Base-by-base conservation (phyloP, 2,329 filamentous ascomycete genomes). In the Alternaria incomplexa region DNA sequence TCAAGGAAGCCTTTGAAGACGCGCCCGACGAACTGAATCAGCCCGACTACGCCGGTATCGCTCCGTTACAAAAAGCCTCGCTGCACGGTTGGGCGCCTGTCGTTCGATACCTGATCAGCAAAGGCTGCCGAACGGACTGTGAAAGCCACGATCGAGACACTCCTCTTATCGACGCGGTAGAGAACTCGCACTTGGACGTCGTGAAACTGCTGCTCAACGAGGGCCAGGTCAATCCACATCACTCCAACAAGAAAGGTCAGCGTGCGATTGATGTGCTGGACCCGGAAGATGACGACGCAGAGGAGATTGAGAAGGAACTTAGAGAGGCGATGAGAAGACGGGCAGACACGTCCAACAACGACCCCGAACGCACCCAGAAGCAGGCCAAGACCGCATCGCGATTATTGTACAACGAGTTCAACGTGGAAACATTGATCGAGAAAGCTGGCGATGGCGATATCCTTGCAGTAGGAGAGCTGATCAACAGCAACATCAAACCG, bases 11-110 rank as follows among this genome's bases (percentile, higher is more conserved):
- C 66, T 86, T 93, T 30, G 84, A 87, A 9, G 92, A 96, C 76
- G 88, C 93, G 20, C 93, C 93, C 0, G 92, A 96, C 65, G 93
- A 98, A 79, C 81, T 98, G 57, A 92, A 99, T 71, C 87, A 94
- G 61, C 89, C 92, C 23, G 96, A 99, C 76, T 96, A 97, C 77
- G 96, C 96, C 13, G 93, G 93, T n/a, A 98, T 98, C 74, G 96
- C 95, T 1, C 96, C 96, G 23, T 84, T 99, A 32, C 96, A 99
- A 79, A 96, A 97, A 68, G 95, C 96, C 32, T 90, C 94, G 30
- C 85, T 99, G 61, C 91, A 96, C 74, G 96, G 96, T 7, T 92
- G 90, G 77, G 90, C 90, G 30, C 88, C 96, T 58, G 94, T 98
- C 60, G 96, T 98, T 43, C 90, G 92, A 76, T 91, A 97, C 56